Base-by-base conservation (phyloP, 176 grass and related monocot species). In the Tillandsia fasciculata region DNA sequence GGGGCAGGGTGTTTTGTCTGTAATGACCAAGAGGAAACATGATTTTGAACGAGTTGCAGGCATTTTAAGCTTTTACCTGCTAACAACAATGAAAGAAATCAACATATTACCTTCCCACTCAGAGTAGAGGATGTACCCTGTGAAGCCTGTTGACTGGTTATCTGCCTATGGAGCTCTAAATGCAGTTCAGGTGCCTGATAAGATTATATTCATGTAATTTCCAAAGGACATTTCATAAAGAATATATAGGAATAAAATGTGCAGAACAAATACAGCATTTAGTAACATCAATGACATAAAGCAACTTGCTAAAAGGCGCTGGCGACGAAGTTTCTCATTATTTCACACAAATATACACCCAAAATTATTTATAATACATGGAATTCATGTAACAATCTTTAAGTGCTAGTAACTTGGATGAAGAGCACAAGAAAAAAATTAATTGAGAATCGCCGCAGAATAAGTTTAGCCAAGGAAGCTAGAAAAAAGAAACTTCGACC, bases 131-230 rank as follows among this genome's bases (percentile, higher is more conserved):
- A 59, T 48, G 76, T 64, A 42, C 27, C 82, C 66, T 87, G 82
- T 26, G 84, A n/a, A 15, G 61, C 51, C 49, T 69, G 75, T 69
- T 91, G 89, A 68, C 73, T 69, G 50, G 77, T 79, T 64, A 88
- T 83, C 66, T 91, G 89, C 64, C 65, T 80, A 53, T 91, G 89
- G 20, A 91, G 78, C 74, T 91, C 89, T 74, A 63, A 20, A 65
- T 85, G 89, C 64, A 91, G 82, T 12, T 85, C 85, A 66, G 85
- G 89, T 48, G 85, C 89, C 89, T 88, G 64, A 69, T 10, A 50
- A 56, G 22, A 67, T 49, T 22, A 2, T 17, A 7, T 29, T 4
- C 3, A 14, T 15, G 27, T 66, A 66, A 12, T 0, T 66, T 14
- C 27, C 11, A 66, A 66, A 26, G 27, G 13, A 48, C 27, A 66